Percentiles rank a stretch among this genome's conserved stretches.
These are phyloP conservation scores for Physcomitrellopsis africana DNA, from an alignment of 225 moss, liverwort and hornwort species.

Conservation along the genomic window DNA sequence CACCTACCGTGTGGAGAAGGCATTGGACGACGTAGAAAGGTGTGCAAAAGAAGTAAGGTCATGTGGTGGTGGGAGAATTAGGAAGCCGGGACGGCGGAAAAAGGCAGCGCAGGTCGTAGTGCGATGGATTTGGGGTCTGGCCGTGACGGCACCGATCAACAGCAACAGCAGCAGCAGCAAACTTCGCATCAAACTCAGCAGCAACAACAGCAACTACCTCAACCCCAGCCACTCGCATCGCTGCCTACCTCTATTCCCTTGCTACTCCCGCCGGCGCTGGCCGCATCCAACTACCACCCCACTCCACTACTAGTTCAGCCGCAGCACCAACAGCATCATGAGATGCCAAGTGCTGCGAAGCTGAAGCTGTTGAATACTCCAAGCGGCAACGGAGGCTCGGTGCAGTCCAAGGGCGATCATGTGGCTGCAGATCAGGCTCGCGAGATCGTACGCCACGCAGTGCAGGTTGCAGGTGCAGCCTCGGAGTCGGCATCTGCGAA, in stretches of 20 bases:
- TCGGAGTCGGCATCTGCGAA: conserved; percentile 34
- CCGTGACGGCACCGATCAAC: conserved; percentile 55
- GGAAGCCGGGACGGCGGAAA: conserved; percentile 39
- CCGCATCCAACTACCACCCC: conserved; percentile 35
- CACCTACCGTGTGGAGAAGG: conserved; percentile 19
- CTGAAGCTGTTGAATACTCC: conserved; percentile 49
- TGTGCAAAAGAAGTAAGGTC: conserved; percentile 25
- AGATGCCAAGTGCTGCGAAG: conserved; percentile 34
- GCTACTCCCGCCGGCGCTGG: conserved; percentile 40
- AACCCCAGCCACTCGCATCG: conserved; percentile 26
- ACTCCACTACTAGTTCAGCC: conserved; percentile 25
- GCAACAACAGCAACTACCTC: conserved; percentile 5
- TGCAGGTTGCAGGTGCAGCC: conserved; percentile 28
- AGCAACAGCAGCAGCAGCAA: conserved; percentile 26
- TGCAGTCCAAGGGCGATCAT: conserved; percentile 40
- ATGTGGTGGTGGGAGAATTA: conserved; percentile 65
- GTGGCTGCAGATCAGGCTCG: conserved; percentile 55
- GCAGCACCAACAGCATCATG: conserved; percentile 27
- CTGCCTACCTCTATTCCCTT: conserved; percentile 34
- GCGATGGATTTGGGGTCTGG: conserved; percentile 61
- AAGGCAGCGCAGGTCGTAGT: conserved; percentile 23
- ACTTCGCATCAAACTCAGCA: not conserved
- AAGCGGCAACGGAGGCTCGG: conserved; percentile 57
- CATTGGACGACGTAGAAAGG: conserved; percentile 27
- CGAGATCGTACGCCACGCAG: conserved; percentile 58